A percentile compares a stretch with the other conserved stretches of the same genome.
Evolutionary conservation across 306 rosid species (phyloP).

Genomic region (Adenanthera pavonina): DNA sequence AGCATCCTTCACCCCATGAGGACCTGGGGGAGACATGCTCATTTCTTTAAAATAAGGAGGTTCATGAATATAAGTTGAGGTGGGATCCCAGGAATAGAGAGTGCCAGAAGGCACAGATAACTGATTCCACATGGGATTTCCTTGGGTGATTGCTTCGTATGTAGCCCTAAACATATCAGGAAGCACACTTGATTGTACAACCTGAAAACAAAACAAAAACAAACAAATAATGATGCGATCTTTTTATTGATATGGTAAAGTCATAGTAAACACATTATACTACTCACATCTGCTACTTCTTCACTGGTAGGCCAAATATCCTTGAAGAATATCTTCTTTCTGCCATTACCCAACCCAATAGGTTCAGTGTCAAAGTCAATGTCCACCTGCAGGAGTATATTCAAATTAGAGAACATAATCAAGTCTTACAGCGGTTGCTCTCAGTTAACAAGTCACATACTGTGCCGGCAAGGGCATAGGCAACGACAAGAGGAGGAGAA

Average conservation of each 20-base stretch:
- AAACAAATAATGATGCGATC: constrained; percentile 23
- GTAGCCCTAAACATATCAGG: constrained; percentile 94
- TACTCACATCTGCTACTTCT: constrained; percentile 79
- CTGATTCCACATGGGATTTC: constrained; percentile 92
- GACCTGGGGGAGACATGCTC: constrained; percentile 96
- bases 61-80: constrained; percentile 87
- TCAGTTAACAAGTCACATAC: constrained; percentile 58
- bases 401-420: constrained; percentile 40
- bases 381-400: constrained; percentile 69
- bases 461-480: constrained; percentile 96
- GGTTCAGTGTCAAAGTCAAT: constrained; percentile 86
- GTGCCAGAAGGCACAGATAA: constrained; percentile 85
- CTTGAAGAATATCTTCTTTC: constrained; percentile 71
- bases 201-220: constrained; percentile 59
- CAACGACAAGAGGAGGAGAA: constrained; percentile 99
- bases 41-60: constrained; percentile 88
- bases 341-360: constrained; percentile 80
- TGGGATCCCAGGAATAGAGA: constrained; percentile 88
- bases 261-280: constrained; percentile 32
- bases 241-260: constrained; percentile 23
- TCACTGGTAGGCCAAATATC: constrained; percentile 94
- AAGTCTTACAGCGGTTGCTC: constrained; percentile 12
- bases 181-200: constrained; percentile 89
- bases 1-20: constrained; percentile 82
- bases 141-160: constrained; percentile 88